These are phyloP conservation scores for Metschnikowia drakensbergensis DNA, from an alignment of 805 yeast genomes.

Conservation along the genomic window DNA sequence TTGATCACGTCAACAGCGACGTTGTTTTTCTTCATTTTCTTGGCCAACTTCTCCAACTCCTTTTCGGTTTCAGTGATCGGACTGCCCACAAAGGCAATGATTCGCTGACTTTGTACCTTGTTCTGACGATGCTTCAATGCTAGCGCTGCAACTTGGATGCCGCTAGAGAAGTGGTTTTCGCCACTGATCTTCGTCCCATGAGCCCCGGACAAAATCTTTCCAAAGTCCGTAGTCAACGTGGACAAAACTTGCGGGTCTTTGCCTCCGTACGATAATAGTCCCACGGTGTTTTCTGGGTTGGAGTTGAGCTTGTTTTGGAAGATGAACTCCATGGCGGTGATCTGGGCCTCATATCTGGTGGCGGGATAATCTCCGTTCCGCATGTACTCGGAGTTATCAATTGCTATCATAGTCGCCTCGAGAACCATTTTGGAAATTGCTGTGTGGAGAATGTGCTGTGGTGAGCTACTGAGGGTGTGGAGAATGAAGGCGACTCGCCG, in stretches of 20 bases:
- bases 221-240: slow-evolving; percentile 83
- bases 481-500: slow-evolving; percentile 5
- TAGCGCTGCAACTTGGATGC: slow-evolving; percentile 84
- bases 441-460: not conserved
- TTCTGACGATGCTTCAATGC: slow-evolving; percentile 96
- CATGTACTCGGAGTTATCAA: slow-evolving; percentile 94
- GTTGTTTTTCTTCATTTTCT: slow-evolving; percentile 88
- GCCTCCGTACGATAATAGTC: slow-evolving; percentile 86
- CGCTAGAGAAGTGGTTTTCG: slow-evolving; percentile 62
- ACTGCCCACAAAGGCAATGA: slow-evolving; percentile 83
- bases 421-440: slow-evolving; percentile 60
- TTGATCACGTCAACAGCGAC: slow-evolving; percentile 85
- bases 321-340: slow-evolving; percentile 81
- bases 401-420: slow-evolving; percentile 92
- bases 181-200: slow-evolving; percentile 78
- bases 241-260: slow-evolving; percentile 79
- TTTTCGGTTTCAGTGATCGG: slow-evolving; percentile 69
- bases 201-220: slow-evolving; percentile 77
- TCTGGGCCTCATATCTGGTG: slow-evolving; percentile 86
- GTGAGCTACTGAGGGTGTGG: slow-evolving; percentile 3
- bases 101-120: slow-evolving; percentile 85
- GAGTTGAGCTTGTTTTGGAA: slow-evolving; percentile 82
- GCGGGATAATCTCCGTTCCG: slow-evolving; percentile 92
- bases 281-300: slow-evolving; percentile 94
- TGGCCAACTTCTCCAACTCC: slow-evolving; percentile 80